Conservation (phyloP, 192 early-diverging fungal species). For the Coemansia sp. region DNA sequence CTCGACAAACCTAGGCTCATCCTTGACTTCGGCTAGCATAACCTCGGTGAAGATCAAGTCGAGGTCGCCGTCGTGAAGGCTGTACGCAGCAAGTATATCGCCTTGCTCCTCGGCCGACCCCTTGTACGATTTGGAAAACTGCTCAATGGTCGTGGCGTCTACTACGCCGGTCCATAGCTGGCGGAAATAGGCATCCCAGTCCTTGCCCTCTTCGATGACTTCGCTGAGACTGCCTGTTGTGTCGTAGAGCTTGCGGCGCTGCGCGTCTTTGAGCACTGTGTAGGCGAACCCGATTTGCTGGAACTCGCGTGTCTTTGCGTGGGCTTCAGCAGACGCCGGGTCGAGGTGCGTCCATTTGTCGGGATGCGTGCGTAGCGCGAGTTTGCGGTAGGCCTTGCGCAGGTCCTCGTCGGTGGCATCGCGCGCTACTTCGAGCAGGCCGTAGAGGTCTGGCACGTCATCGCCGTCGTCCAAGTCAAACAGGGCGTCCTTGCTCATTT, state of each 20-base stretch:
- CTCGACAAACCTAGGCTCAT: conserved; percentile 63
- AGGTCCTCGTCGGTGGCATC: conserved; percentile 79
- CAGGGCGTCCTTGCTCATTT: conserved; percentile 26
- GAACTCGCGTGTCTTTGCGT: conserved; percentile 64
- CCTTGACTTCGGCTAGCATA: conserved; percentile 62
- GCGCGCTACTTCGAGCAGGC: conserved; percentile 69
- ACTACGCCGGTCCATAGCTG: conserved; percentile 76
- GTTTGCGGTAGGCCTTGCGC: conserved; percentile 90
- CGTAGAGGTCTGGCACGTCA: conserved; percentile 77
- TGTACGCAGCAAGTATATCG: conserved; percentile 73
- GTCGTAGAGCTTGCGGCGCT: conserved; percentile 71
- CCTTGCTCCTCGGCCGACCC: conserved; percentile 73
- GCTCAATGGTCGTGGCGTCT: conserved; percentile 71
- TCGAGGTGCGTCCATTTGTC: conserved; percentile 79
- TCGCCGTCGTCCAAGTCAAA: conserved; percentile 31
- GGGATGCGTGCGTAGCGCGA: conserved; percentile 87
- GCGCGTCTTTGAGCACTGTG: conserved; percentile 69
- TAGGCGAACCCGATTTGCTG: conserved; percentile 79
- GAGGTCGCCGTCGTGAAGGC: conserved; percentile 69
- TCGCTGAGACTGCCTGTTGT: conserved; percentile 69
- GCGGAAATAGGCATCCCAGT: conserved; percentile 85
- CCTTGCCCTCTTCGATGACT: conserved; percentile 59
- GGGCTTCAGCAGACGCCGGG: conserved; percentile 15
- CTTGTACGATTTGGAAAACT: conserved; percentile 73
- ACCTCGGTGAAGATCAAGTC: conserved; percentile 68